phyloP scores from a whole-genome alignment of 805 yeast genomes.

The Metschnikowia hibisci region DNA sequence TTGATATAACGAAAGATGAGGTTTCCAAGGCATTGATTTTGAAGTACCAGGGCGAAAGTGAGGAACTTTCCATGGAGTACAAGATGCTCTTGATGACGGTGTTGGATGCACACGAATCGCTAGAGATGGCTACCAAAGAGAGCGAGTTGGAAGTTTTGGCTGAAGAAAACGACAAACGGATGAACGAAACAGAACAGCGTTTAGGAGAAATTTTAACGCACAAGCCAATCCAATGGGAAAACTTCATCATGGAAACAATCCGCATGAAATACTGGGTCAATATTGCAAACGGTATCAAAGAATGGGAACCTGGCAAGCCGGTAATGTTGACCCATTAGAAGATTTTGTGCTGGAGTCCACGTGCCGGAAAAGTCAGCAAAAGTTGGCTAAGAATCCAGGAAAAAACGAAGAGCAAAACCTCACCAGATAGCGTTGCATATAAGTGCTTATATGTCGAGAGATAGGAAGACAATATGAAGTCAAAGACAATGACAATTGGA shows the following conservation, averaged over 20 bases:
- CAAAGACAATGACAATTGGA: too few species aligned
- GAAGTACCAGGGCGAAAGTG: conserved; percentile 32
- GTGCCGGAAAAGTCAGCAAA: too few species aligned
- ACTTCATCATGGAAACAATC: conserved; percentile 63
- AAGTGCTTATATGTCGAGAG: too few species aligned
- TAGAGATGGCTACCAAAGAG: conserved; percentile 61
- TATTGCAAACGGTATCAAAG: conserved; percentile 66
- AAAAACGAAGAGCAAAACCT: too few species aligned
- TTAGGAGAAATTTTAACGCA: conserved; percentile 46
- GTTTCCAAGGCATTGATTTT: conserved; percentile 40
- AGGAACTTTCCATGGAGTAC: conserved; percentile 35
- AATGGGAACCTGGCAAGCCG: conserved; percentile 72
- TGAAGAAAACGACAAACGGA: conserved; percentile 54
- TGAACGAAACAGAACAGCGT: conserved; percentile 40
- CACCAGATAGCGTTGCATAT: too few species aligned
- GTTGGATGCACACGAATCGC: conserved; percentile 77
- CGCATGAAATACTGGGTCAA: conserved; percentile 81
- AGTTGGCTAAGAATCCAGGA: too few species aligned
- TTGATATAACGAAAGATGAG: conserved; percentile 60
- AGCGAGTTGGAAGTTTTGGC: conserved; percentile 53
- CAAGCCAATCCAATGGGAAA: conserved; percentile 45
- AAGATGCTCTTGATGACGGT: conserved; percentile 68
- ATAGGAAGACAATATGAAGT: too few species aligned
- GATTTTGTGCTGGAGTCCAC: too few species aligned
- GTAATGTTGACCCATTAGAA: conserved; percentile 58